phyloP scores from a whole-genome alignment of 805 yeast genomes.

The Yamadazyma endophytica region DNA sequence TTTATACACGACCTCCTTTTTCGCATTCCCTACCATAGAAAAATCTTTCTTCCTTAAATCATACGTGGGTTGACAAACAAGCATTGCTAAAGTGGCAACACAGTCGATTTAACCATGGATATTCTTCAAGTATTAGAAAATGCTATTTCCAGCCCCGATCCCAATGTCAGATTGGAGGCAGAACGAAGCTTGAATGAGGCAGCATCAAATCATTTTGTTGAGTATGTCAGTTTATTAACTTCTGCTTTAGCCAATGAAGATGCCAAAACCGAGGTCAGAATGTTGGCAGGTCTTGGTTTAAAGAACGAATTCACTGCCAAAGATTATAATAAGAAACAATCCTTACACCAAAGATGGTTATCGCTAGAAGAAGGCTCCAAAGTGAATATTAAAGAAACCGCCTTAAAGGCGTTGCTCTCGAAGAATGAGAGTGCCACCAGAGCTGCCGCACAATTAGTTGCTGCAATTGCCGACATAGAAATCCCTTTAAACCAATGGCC shows the following conservation, averaged over 20 bases:
- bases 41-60: too few species aligned
- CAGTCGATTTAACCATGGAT: too few species aligned
- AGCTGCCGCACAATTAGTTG: constrained; percentile 89
- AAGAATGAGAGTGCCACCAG: constrained; percentile 76
- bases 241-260: constrained; percentile 64
- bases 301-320: constrained; percentile 88
- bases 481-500: constrained; percentile 87
- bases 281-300: constrained; percentile 83
- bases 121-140: constrained; percentile 70
- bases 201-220: constrained; percentile 71
- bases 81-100: too few species aligned
- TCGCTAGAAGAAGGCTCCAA: constrained; percentile 52
- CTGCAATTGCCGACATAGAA: constrained; percentile 96
- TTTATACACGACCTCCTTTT: too few species aligned
- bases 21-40: too few species aligned
- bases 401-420: constrained; percentile 58
- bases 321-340: constrained; percentile 54
- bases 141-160: constrained; percentile 70
- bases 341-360: constrained; percentile 73
- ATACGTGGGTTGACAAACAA: too few species aligned
- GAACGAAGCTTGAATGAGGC: constrained; percentile 70
- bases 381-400: constrained; percentile 57
- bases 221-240: constrained; percentile 66
- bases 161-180: constrained; percentile 66
- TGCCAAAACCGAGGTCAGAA: constrained; percentile 74